Conservation (phyloP, 768 basidiomycete species). For the Boletus patriciae region DNA sequence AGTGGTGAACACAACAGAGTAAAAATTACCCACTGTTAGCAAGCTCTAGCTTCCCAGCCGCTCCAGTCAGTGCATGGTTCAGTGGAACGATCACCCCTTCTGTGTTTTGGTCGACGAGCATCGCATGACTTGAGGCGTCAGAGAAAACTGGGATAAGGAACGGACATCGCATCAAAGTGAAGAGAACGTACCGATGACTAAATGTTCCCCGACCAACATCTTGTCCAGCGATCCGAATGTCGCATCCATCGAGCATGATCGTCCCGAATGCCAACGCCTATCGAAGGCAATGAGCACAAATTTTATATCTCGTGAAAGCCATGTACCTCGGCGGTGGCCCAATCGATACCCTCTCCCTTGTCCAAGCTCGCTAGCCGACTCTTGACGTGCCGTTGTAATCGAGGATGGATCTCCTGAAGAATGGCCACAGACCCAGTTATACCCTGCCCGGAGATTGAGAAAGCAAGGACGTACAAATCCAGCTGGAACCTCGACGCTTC, state of each 20-base stretch:
- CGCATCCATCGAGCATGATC: constrained; percentile 76
- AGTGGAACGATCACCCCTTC: constrained; percentile 81
- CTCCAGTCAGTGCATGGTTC: constrained; percentile 58
- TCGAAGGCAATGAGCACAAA: not conserved
- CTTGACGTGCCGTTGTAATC: constrained; percentile 78
- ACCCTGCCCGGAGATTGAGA: not conserved
- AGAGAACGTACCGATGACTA: constrained; percentile 58
- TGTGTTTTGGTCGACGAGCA: constrained; percentile 86
- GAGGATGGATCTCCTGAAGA: constrained; percentile 71
- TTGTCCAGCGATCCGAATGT: constrained; percentile 89
- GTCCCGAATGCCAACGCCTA: constrained; percentile 88
- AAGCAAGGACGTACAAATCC: constrained; percentile 56
- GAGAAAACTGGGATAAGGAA: not conserved
- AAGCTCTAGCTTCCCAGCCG: constrained; percentile 71
- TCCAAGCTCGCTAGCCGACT: constrained; percentile 69
- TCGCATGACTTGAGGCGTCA: constrained; percentile 60
- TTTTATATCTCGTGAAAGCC: not conserved
- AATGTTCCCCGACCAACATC: constrained; percentile 92
- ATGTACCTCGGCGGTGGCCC: constrained; percentile 83
- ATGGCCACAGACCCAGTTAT: not conserved
- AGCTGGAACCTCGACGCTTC: constrained; percentile 60
- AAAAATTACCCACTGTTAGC: constrained; percentile 70
- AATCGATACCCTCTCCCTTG: constrained; percentile 73
- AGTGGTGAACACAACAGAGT: not conserved
- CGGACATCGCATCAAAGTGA: not conserved